phyloP scores from a whole-genome alignment of 2,329 filamentous ascomycete genomes.

The Clonostachys solani region DNA sequence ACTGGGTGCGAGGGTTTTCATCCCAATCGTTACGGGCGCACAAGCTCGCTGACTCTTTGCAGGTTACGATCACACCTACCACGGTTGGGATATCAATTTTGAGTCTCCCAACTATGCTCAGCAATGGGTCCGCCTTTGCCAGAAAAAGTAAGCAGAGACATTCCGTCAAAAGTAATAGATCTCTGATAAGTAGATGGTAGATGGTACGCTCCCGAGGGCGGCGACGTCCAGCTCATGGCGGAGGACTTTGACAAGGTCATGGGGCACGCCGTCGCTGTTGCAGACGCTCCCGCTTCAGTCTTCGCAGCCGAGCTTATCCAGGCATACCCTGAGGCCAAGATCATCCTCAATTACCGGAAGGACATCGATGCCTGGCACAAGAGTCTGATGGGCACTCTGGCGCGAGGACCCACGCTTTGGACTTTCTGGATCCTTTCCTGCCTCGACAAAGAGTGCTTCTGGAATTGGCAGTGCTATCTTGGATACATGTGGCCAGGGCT shows the following conservation, averaged over 20 bases:
- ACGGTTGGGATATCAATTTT: conserved; percentile 25
- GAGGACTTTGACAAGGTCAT: conserved; percentile 18
- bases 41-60: neutral
- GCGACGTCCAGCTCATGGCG: conserved; percentile 8
- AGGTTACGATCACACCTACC: conserved; percentile 23
- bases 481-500: conserved; percentile 19
- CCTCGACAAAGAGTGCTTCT: conserved; percentile 16
- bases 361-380: conserved; percentile 32
- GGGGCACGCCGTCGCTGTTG: conserved; percentile 26
- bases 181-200: conserved; percentile 8
- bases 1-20: conserved; percentile 7
- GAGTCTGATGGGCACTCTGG: conserved; percentile 18
- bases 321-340: conserved; percentile 42
- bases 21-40: no score
- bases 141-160: neutral
- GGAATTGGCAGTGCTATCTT: conserved; percentile 19
- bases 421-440: conserved; percentile 6
- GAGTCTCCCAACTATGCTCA: conserved; percentile 9
- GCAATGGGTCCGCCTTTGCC: conserved; percentile 15
- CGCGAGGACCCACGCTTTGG: conserved; percentile 6
- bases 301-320: conserved; percentile 37
- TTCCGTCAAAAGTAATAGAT: neutral
- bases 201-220: conserved; percentile 10
- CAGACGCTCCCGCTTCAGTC: conserved; percentile 31
- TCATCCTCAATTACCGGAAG: conserved; percentile 32